Conservation (phyloP, 768 basidiomycete species). For the Chalciporus pseudorubinellus region DNA sequence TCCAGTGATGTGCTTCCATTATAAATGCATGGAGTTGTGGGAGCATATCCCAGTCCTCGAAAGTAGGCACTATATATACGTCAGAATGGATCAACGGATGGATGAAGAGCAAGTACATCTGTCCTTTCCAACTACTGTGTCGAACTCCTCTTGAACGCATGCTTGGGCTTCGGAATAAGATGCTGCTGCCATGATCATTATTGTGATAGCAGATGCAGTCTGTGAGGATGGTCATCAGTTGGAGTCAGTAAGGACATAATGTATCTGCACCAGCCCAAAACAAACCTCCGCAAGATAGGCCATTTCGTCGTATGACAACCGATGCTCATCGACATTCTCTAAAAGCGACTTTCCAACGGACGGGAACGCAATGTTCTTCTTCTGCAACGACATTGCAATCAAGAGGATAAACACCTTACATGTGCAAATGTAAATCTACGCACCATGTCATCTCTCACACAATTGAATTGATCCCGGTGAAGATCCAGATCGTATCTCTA, state of each 20-base stretch:
- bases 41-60: constrained; percentile 31
- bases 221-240: constrained; percentile 1
- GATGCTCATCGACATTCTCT: constrained; percentile 46
- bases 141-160: constrained; percentile 50
- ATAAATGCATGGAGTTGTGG: constrained; percentile 36
- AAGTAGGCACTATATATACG: constrained; percentile 29
- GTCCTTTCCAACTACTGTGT: constrained; percentile 43
- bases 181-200: constrained; percentile 49
- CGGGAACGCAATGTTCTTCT: constrained; percentile 1
- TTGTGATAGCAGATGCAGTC: constrained; percentile 50
- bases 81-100: neutral
- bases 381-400: neutral
- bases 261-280: constrained; percentile 63
- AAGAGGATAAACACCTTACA: neutral
- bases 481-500: constrained; percentile 46
- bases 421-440: too few species aligned
- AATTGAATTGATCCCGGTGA: constrained; percentile 44
- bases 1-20: constrained; percentile 36
- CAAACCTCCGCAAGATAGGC: constrained; percentile 59
- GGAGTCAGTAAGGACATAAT: constrained; percentile 12
- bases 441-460: constrained; percentile 6
- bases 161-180: constrained; percentile 48
- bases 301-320: constrained; percentile 49
- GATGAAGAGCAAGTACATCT: constrained; percentile 8
- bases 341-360: constrained; percentile 53